Conservation (phyloP, 306 rosid species). For the Trifolium dubium region DNA sequence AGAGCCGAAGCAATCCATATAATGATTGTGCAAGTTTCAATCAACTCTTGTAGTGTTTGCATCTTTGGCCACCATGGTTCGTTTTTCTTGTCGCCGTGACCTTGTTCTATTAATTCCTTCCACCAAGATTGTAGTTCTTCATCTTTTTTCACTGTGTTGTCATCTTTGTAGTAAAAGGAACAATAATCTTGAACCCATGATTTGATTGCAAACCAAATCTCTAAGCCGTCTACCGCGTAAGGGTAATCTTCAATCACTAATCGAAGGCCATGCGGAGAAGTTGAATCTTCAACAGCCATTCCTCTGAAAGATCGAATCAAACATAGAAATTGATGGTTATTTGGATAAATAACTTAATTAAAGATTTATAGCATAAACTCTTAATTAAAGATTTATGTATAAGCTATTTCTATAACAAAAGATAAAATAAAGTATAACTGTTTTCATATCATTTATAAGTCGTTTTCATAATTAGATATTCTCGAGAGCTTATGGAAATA, state of each 20-base stretch:
- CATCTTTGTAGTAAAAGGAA: conserved; percentile 51
- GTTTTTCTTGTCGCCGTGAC: conserved; percentile 69
- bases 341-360: too few species aligned
- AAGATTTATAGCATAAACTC: too few species aligned
- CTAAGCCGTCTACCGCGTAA: conserved; percentile 67
- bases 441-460: too few species aligned
- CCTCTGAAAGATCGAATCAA: conserved; percentile 50
- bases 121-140: conserved; percentile 65
- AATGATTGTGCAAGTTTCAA: conserved; percentile 52
- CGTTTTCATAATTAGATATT: too few species aligned
- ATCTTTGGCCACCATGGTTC: conserved; percentile 70
- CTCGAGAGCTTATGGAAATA: too few species aligned
- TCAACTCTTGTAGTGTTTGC: conserved; percentile 48
- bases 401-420: too few species aligned
- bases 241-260: conserved; percentile 64
- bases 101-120: conserved; percentile 58
- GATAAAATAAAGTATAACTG: too few species aligned
- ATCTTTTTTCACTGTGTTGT: conserved; percentile 42
- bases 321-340: too few species aligned
- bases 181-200: conserved; percentile 63
- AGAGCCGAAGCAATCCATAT: conserved; percentile 70
- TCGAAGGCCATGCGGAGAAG: conserved; percentile 46
- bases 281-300: conserved; percentile 52
- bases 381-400: too few species aligned
- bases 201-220: conserved; percentile 64